Evolutionary conservation across 306 rosid species (phyloP).

Genomic region (Senna siamea): DNA sequence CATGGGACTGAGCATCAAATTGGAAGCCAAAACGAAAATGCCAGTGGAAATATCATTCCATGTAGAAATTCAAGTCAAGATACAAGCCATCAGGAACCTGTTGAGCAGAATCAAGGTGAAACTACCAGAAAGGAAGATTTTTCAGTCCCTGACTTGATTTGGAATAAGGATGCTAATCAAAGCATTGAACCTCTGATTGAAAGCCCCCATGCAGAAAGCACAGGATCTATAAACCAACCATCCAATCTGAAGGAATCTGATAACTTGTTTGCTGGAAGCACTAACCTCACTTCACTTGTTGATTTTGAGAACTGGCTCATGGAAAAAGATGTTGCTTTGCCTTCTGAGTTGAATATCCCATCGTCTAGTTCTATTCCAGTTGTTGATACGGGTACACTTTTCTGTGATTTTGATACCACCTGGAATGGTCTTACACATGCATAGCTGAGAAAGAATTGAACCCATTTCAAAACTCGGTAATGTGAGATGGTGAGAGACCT

Average conservation of each 20-base stretch:
- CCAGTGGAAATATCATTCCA: background rate
- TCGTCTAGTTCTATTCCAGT: slow-evolving; percentile 40
- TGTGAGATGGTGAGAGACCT: slow-evolving; percentile 22
- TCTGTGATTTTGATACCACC: slow-evolving; percentile 52
- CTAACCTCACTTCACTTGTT: slow-evolving; percentile 15
- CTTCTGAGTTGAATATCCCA: slow-evolving; percentile 37
- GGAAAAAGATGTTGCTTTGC: slow-evolving; percentile 42
- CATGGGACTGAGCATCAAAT: slow-evolving; percentile 41
- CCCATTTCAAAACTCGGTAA: slow-evolving; percentile 5
- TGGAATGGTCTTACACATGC: slow-evolving; percentile 46
- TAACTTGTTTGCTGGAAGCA: slow-evolving; percentile 31
- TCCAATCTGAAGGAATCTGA: slow-evolving; percentile 38
- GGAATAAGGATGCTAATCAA: slow-evolving; percentile 42
- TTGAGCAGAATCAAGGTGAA: slow-evolving; percentile 36
- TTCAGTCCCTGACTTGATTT: slow-evolving; percentile 35
- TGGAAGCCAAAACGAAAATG: slow-evolving; percentile 32
- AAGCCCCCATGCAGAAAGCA: slow-evolving; percentile 32
- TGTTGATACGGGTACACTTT: slow-evolving; percentile 45
- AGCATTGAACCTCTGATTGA: slow-evolving; percentile 33
- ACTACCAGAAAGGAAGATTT: slow-evolving; percentile 20
- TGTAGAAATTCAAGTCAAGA: slow-evolving; percentile 35
- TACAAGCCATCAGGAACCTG: slow-evolving; percentile 17
- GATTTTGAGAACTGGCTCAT: slow-evolving; percentile 49
- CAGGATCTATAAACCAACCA: slow-evolving; percentile 40
- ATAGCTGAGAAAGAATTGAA: slow-evolving; percentile 13